phyloP scores from a whole-genome alignment of 2,329 filamentous ascomycete genomes.

The Pseudocercospora cruenta region DNA sequence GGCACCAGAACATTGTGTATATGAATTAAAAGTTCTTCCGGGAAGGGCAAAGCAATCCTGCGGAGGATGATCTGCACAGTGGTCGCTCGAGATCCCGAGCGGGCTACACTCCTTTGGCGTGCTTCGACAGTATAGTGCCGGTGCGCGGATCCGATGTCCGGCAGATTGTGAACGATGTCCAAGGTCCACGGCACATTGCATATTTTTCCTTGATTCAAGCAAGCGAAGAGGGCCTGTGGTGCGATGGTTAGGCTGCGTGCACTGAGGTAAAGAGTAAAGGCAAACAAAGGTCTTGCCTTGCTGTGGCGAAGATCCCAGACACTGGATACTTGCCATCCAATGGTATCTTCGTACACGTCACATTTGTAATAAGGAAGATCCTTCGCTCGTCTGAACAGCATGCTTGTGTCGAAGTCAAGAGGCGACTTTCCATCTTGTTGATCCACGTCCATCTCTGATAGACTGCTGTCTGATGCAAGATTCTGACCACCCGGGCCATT shows the following conservation, averaged over 20 bases:
- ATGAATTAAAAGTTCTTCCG: constrained; percentile 1
- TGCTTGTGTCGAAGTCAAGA: background rate
- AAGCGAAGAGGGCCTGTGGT: constrained; percentile 3
- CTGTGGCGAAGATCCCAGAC: background rate
- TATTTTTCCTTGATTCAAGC: background rate
- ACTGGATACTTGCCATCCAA: background rate
- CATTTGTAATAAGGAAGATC: background rate
- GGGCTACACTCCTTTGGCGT: background rate
- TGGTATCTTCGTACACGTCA: background rate
- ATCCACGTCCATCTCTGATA: background rate
- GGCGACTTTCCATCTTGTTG: background rate
- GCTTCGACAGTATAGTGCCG: constrained; percentile 1
- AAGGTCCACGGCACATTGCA: background rate
- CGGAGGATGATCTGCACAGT: background rate
- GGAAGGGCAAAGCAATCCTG: background rate
- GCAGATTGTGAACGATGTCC: constrained; percentile 1
- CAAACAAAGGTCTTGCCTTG: constrained; percentile 5
- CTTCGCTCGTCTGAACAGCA: background rate
- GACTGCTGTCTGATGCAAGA: background rate
- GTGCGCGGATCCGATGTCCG: constrained; percentile 1
- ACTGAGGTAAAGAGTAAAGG: constrained; percentile 8
- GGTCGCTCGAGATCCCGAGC: background rate
- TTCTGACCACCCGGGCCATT: background rate
- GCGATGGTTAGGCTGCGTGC: background rate
- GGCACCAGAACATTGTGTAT: constrained; percentile 1